Conservation (phyloP, 441 rosid species). For the Sinapis alba region DNA sequence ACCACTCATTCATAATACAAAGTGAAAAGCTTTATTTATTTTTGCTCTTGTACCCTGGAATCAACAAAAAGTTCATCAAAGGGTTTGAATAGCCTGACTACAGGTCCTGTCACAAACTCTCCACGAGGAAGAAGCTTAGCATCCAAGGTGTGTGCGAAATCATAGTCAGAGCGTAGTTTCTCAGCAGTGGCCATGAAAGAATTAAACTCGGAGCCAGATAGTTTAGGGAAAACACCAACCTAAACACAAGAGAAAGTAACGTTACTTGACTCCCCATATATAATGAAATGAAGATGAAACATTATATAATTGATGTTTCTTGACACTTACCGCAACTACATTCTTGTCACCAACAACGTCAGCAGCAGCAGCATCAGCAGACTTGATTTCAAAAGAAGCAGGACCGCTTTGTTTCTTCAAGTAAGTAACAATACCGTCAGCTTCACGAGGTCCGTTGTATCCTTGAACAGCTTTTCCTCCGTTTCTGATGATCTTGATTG, state of each 20-base stretch:
- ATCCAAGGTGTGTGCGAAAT: conserved; percentile 82
- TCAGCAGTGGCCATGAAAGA: conserved; percentile 70
- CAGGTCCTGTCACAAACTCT: conserved; percentile 74
- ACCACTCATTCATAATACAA: conserved; percentile 2
- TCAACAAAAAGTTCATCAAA: conserved; percentile 89
- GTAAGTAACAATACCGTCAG: conserved; percentile 87
- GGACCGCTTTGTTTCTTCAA: conserved; percentile 94
- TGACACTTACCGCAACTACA: conserved; percentile 64
- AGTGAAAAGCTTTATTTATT: background rate
- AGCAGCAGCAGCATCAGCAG: conserved; percentile 63
- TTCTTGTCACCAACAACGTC: conserved; percentile 64
- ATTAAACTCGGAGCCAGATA: conserved; percentile 84
- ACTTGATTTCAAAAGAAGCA: conserved; percentile 83
- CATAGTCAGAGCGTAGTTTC: conserved; percentile 83
- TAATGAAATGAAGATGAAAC: background rate
- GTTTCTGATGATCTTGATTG: conserved; percentile 82
- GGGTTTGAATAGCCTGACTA: conserved; percentile 90
- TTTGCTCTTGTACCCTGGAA: conserved; percentile 55
- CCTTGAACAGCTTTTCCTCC: conserved; percentile 81
- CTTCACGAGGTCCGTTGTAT: conserved; percentile 92
- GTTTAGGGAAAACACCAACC: conserved; percentile 91
- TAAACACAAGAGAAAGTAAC: conserved; percentile 33
- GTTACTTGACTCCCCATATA: no score
- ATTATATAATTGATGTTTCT: background rate
- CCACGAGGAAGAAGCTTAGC: conserved; percentile 88